Conservation (phyloP, 352 stramenopile genomes). For the Pythium aphanidermatum region DNA sequence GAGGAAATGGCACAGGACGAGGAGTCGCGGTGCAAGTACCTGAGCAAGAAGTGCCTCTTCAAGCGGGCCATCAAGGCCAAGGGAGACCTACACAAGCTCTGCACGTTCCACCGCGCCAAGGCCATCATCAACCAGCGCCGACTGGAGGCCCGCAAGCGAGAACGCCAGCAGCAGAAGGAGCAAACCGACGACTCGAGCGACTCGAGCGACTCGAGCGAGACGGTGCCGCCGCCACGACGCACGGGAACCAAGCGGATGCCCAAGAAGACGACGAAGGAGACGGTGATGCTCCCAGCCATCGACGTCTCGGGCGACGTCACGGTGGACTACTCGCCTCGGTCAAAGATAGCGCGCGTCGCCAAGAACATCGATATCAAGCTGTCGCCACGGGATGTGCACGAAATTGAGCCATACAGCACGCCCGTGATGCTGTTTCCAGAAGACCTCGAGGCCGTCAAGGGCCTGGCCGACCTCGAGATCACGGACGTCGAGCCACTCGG, state of each 20-base stretch:
- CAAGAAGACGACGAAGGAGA: background rate
- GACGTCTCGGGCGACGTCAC: background rate
- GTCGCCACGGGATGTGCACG: conserved; percentile 14
- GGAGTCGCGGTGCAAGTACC: conserved; percentile 27
- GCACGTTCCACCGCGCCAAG: conserved; percentile 28
- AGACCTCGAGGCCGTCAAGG: conserved; percentile 12
- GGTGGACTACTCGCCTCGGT: background rate
- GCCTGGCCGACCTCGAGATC: conserved; percentile 10
- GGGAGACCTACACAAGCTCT: conserved; percentile 27
- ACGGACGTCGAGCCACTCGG: background rate
- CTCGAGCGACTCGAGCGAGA: background rate
- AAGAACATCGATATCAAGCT: too few relatives aligned
- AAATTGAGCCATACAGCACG: conserved; percentile 13
- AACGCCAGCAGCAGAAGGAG: background rate
- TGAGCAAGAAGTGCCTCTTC: conserved; percentile 22
- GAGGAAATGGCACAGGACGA: conserved; percentile 19
- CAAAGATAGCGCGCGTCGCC: background rate
- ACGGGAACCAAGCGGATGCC: background rate
- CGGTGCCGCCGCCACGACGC: background rate
- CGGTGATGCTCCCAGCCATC: conserved; percentile 16
- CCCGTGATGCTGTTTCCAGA: conserved; percentile 15
- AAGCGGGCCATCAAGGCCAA: conserved; percentile 23
- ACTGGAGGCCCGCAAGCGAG: conserved; percentile 20
- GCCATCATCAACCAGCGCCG: conserved; percentile 28
- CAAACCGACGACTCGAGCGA: background rate